A percentile compares a stretch with the other conserved stretches of the same genome.
phyloP scores from a whole-genome alignment of 2,329 filamentous ascomycete genomes.

The Anisogramma anomala region DNA sequence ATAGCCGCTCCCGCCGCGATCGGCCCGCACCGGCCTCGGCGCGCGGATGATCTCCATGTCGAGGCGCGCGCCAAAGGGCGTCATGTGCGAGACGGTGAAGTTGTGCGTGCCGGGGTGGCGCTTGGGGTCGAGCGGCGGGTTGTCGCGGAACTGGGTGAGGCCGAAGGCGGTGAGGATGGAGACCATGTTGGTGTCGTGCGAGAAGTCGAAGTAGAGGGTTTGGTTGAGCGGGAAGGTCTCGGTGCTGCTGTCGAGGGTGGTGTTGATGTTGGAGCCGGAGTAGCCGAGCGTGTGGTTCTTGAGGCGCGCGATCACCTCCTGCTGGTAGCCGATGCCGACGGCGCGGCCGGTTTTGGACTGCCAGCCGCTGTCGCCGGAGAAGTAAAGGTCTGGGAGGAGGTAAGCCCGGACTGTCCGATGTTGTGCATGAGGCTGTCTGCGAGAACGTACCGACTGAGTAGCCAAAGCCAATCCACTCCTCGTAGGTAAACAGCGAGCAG shows the following conservation, averaged over 20 bases:
- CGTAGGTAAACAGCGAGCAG: slow-evolving; percentile 62
- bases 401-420: not conserved
- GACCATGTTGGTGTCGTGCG: slow-evolving; percentile 64
- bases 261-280: slow-evolving; percentile 50
- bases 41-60: slow-evolving; percentile 64
- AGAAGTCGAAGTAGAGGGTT: slow-evolving; percentile 65
- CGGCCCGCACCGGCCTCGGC: slow-evolving; percentile 48
- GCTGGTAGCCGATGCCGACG: slow-evolving; percentile 61
- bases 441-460: slow-evolving; percentile 44
- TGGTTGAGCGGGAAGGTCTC: slow-evolving; percentile 65
- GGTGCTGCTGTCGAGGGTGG: slow-evolving; percentile 56
- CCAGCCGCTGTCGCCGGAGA: slow-evolving; percentile 50
- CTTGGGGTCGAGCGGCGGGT: slow-evolving; percentile 42
- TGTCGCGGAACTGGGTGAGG: slow-evolving; percentile 49
- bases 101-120: slow-evolving; percentile 46
- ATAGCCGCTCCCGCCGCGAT: slow-evolving; percentile 38
- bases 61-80: slow-evolving; percentile 60
- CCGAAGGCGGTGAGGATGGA: slow-evolving; percentile 62
- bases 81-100: slow-evolving; percentile 55
- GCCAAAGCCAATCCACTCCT: slow-evolving; percentile 62
- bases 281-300: slow-evolving; percentile 53
- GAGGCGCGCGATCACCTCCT: slow-evolving; percentile 61
- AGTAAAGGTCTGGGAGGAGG: slow-evolving; percentile 38
- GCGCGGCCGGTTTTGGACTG: slow-evolving; percentile 56
- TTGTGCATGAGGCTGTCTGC: too few species aligned